phyloP scores from a whole-genome alignment of 2,329 filamentous ascomycete species.

The Aspergillus persii region DNA sequence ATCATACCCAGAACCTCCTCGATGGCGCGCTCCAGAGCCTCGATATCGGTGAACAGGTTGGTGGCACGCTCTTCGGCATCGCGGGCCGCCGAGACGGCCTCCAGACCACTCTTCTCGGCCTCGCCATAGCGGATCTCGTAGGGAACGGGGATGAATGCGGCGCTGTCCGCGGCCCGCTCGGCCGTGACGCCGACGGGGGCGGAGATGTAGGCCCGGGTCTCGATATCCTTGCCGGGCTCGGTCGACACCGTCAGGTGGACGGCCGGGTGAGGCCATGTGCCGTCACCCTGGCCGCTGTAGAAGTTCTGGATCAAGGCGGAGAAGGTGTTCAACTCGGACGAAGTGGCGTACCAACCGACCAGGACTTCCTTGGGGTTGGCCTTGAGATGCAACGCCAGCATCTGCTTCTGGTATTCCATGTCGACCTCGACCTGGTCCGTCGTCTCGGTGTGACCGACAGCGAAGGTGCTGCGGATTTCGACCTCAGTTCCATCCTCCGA shows the following conservation, averaged over 20 bases:
- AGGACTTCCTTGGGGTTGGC: constrained; percentile 91
- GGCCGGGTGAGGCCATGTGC: constrained; percentile 95
- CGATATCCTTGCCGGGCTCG: constrained; percentile 81
- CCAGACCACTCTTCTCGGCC: constrained; percentile 71
- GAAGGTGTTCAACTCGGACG: constrained; percentile 96
- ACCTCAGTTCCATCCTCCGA: constrained; percentile 97
- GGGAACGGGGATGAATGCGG: constrained; percentile 94
- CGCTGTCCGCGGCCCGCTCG: constrained; percentile 92
- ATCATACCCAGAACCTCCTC: constrained; percentile 87
- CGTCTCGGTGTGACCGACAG: constrained; percentile 96
- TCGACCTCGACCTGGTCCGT: constrained; percentile 99
- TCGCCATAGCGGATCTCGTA: constrained; percentile 91
- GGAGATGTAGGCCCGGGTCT: constrained; percentile 91
- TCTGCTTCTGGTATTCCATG: constrained; percentile 99
- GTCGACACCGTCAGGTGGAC: constrained; percentile 95
- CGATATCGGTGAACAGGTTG: constrained; percentile 79
- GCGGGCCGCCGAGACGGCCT: constrained; percentile 79
- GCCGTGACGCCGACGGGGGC: constrained; percentile 92
- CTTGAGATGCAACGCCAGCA: constrained; percentile 92
- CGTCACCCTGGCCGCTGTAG: constrained; percentile 94
- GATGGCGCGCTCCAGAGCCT: constrained; percentile 79
- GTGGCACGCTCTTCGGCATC: constrained; percentile 72
- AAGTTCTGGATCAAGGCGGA: constrained; percentile 99
- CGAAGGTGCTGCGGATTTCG: constrained; percentile 94
- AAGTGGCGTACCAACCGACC: constrained; percentile 98